These are phyloP conservation scores for Hyaloscypha finlandica DNA, from an alignment of 495 filamentous ascomycete genomes.

Conservation along the genomic window DNA sequence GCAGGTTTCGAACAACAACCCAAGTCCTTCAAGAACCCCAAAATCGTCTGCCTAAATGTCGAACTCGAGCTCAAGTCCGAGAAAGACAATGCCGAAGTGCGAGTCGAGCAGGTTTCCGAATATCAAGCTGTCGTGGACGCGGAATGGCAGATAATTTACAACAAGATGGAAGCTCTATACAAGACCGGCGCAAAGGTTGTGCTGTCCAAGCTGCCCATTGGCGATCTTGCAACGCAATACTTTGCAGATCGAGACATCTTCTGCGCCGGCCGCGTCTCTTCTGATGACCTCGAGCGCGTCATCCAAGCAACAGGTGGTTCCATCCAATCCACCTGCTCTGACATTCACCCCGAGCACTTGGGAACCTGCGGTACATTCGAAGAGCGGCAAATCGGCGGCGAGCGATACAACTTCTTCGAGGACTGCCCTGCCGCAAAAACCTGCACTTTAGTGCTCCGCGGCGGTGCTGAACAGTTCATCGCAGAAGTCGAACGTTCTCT, in stretches of 20 bases:
- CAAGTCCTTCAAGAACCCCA: slow-evolving; percentile 89
- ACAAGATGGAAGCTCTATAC: slow-evolving; percentile 93
- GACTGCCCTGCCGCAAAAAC: slow-evolving; percentile 94
- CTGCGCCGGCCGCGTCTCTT: slow-evolving; percentile 91
- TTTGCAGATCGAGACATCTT: slow-evolving; percentile 98
- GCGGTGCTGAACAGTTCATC: slow-evolving; percentile 98
- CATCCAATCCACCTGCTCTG: slow-evolving; percentile 94
- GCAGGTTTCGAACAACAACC: slow-evolving; percentile 99
- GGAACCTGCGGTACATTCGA: slow-evolving; percentile 91
- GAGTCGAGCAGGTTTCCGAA: slow-evolving; percentile 97
- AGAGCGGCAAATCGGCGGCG: slow-evolving; percentile 94
- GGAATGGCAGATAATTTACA: slow-evolving; percentile 99
- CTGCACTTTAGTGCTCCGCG: slow-evolving; percentile 92
- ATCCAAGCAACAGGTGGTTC: slow-evolving; percentile 91
- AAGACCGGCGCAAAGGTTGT: slow-evolving; percentile 96
- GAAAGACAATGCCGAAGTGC: slow-evolving; percentile 98
- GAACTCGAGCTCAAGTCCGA: slow-evolving; percentile 97
- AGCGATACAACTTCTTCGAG: slow-evolving; percentile 98
- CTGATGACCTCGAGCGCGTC: slow-evolving; percentile 94
- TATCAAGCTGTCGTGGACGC: slow-evolving; percentile 99
- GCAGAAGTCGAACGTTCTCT: slow-evolving; percentile 96
- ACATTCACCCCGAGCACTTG: slow-evolving; percentile 86
- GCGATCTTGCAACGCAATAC: slow-evolving; percentile 96
- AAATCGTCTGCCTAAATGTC: slow-evolving; percentile 95
- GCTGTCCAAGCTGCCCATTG: slow-evolving; percentile 94